These are phyloP conservation scores for Stagonosporopsis rhizophila DNA, from an alignment of 2,329 filamentous ascomycete genomes.

Conservation along the genomic window DNA sequence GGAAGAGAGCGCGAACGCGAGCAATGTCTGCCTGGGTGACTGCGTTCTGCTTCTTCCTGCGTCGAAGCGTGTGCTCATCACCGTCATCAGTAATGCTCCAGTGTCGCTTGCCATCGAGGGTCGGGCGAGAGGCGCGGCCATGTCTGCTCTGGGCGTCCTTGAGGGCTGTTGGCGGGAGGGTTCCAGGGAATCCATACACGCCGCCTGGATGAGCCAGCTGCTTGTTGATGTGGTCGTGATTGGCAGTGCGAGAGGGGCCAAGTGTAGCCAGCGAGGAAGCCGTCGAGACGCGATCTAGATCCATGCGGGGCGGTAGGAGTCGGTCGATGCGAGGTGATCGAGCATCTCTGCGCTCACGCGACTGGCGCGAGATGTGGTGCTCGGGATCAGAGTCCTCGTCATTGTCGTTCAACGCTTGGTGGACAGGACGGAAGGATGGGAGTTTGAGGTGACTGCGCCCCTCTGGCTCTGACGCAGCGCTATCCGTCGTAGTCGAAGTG, in stretches of 20 bases:
- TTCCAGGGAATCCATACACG: conserved; percentile 27
- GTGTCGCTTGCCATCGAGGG: conserved; percentile 55
- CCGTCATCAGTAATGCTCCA: conserved; percentile 64
- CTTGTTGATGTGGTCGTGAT: conserved; percentile 40
- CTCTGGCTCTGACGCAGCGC: conserved; percentile 33
- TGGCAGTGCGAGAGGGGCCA: conserved; percentile 29
- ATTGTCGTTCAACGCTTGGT: conserved; percentile 39
- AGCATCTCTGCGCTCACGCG: conserved; percentile 45
- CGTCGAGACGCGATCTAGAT: conserved; percentile 45
- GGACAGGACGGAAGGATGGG: conserved; percentile 43
- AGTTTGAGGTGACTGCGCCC: conserved; percentile 44
- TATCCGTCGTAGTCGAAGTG: conserved; percentile 35
- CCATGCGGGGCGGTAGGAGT: conserved; percentile 60
- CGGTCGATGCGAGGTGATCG: conserved; percentile 54
- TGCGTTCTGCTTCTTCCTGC: conserved; percentile 31
- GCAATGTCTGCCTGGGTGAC: conserved; percentile 73
- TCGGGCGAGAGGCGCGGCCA: conserved; percentile 44
- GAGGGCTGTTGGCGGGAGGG: conserved; percentile 41
- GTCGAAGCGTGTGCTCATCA: conserved; percentile 45
- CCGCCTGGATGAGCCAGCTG: conserved; percentile 43
- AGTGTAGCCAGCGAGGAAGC: conserved; percentile 31
- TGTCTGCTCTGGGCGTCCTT: conserved; percentile 25
- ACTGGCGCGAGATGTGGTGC: conserved; percentile 53
- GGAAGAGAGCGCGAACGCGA: conserved; percentile 75
- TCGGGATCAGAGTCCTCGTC: conserved; percentile 33